Evolutionary conservation across 2,329 filamentous ascomycete genomes (phyloP), one percentile per base, ranked within the genome.

Genomic region (Arthrobotrys iridis): DNA sequence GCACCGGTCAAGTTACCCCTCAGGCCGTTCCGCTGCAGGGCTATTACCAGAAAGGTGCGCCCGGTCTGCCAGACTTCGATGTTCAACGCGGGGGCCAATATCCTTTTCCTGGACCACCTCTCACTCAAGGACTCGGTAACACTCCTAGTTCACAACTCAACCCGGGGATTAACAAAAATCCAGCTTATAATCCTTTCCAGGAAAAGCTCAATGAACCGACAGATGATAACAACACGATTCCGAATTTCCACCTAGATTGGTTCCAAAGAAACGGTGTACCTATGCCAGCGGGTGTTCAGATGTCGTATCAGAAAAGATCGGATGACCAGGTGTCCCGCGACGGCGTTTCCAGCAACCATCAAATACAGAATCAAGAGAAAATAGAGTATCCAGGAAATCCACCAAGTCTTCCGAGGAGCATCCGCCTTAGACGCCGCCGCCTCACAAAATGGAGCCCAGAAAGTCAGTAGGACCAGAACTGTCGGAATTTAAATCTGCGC

Each of bases 81-180:
- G 18, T 55, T 24, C 45, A 43, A 45, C 40, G 40, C 33, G 60
- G 45, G 4, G 18, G 18, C 13, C 22, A 20, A 4, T 65, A 65
- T 41, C 35, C 18, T 22, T 43, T 65, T 8, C 60, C 60, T 43
- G 60, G 60, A 30, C 60, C 60, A 8, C 60, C 60, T 43, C 46
- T 65, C 33, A 30, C 46, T 33, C 60, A 30, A 22, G 41, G 41
- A 11, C 60, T 65, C 8, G 60, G 60, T 43, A 65, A 65, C 22
- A 65, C 60, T 7, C 46, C 33, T 0, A 65, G 60, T 15, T 11
- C n/a, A 55, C 6, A 52, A 20, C 60, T 65, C 33, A 65, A 65
- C 10, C 60, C 60, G 20, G 60, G 60, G 13, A 20, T 65, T 13
- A 65, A 55, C 46, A 43, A 52, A 37, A 63, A 63, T 41, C 59